phyloP scores from a whole-genome alignment of 441 rosid species.

The Geranium incanum region DNA sequence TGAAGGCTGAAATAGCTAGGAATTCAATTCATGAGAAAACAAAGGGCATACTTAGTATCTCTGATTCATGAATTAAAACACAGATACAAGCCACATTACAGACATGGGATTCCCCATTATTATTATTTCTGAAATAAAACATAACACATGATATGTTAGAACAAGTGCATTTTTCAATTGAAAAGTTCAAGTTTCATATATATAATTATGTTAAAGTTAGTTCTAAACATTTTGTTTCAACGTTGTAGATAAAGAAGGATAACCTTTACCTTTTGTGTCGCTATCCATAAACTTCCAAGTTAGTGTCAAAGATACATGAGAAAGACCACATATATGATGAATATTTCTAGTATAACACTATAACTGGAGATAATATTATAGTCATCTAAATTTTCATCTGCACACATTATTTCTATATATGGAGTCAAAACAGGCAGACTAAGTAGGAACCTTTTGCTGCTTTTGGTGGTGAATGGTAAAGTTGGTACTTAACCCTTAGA shows the following conservation, averaged over 20 bases:
- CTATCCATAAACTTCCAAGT: neutral
- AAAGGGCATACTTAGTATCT: neutral
- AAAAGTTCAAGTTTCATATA: too few relatives aligned
- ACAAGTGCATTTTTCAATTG: too few relatives aligned
- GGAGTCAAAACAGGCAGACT: neutral
- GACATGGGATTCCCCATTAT: neutral
- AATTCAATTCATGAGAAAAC: neutral
- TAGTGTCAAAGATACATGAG: neutral
- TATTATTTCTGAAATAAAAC: too few relatives aligned
- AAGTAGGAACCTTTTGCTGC: conserved; percentile 6
- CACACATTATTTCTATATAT: neutral
- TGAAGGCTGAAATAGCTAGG: neutral
- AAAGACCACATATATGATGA: neutral
- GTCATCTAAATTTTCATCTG: neutral
- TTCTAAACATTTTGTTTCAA: neutral
- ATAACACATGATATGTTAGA: neutral
- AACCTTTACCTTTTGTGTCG: neutral
- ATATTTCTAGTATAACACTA: neutral
- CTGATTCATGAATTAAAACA: neutral
- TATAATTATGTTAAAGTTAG: neutral
- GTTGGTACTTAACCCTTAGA: neutral
- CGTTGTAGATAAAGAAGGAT: neutral
- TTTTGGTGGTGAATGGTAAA: neutral
- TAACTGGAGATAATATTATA: neutral
- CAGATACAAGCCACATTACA: neutral